Percentiles rank a stretch among this genome's conserved stretches.
Evolutionary conservation across 768 basidiomycete species (phyloP).

Genomic region (Nidula microcarpa): DNA sequence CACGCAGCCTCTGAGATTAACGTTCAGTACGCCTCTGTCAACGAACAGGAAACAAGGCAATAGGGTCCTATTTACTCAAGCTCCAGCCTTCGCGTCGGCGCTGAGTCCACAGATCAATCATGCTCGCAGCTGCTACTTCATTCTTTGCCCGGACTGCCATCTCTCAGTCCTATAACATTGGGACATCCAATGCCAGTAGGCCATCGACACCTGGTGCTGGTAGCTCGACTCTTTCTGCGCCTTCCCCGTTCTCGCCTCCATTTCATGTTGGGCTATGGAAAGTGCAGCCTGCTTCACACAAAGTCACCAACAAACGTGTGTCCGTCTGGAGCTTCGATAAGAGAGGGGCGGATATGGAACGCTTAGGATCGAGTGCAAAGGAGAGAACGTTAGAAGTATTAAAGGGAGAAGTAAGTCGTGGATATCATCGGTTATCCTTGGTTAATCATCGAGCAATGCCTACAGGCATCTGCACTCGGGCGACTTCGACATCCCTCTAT

Average conservation of each 20-base stretch:
- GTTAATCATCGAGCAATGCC: slow-evolving; percentile 5
- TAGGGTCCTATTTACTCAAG: too few relatives aligned
- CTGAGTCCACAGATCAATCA: slow-evolving; percentile 16
- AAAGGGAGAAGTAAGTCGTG: slow-evolving; percentile 78
- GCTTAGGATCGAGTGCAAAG: slow-evolving; percentile 55
- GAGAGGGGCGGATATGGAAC: slow-evolving; percentile 67
- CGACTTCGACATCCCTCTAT: slow-evolving; percentile 91
- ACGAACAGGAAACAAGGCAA: too few relatives aligned
- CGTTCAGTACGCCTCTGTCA: too few relatives aligned
- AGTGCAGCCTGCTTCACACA: slow-evolving; percentile 83
- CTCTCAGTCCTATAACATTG: slow-evolving; percentile 76
- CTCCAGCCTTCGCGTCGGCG: too few relatives aligned
- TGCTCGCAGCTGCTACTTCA: slow-evolving; percentile 82
- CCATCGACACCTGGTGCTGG: slow-evolving; percentile 45
- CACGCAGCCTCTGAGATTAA: too few relatives aligned
- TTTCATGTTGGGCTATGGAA: slow-evolving; percentile 85
- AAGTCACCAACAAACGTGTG: slow-evolving; percentile 85
- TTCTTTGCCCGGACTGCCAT: slow-evolving; percentile 82
- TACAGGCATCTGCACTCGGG: slow-evolving; percentile 78
- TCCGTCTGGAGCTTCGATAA: slow-evolving; percentile 95
- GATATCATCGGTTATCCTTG: slow-evolving; percentile 3
- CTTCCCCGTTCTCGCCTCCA: not conserved
- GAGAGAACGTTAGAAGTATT: slow-evolving; percentile 81
- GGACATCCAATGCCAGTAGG: slow-evolving; percentile 28
- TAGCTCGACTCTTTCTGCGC: slow-evolving; percentile 14